Percentiles rank a stretch among this genome's conserved stretches.
Evolutionary conservation across 1,284 basidiomycete genomes (phyloP).

Genomic region (Cystobasidiaceae sp.): DNA sequence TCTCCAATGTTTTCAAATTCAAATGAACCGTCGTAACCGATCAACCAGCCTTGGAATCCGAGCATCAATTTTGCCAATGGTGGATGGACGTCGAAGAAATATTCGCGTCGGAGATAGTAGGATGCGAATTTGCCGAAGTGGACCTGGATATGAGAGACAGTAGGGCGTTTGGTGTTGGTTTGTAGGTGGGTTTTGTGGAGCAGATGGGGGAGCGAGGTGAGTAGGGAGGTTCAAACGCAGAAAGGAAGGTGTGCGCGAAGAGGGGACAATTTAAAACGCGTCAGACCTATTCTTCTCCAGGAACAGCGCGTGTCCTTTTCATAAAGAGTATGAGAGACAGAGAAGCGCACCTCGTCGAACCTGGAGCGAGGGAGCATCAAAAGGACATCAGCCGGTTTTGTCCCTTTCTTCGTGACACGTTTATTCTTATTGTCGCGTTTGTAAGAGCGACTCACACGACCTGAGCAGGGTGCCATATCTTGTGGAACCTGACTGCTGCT

Average conservation of each 20-base stretch:
- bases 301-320: no score
- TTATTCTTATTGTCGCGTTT: no score
- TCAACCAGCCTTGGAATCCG: conserved; percentile 88
- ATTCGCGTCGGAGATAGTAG: conserved; percentile 82
- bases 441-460: conserved; percentile 84
- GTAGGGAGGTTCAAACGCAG: no score
- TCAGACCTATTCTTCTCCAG: no score
- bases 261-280: no score
- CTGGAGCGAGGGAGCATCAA: conserved; percentile 54
- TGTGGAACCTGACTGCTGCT: conserved; percentile 73
- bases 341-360: conserved; percentile 76
- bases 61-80: conserved; percentile 91
- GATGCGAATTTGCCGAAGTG: conserved; percentile 61
- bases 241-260: no score
- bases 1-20: conserved; percentile 94
- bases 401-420: no score
- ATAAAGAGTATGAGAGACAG: not conserved
- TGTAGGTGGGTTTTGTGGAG: not conserved
- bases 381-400: no score
- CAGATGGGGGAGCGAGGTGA: no score
- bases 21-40: conserved; percentile 91
- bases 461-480: conserved; percentile 86
- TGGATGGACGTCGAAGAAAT: conserved; percentile 99
- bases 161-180: not conserved
- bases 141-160: conserved; percentile 82